These are phyloP conservation scores for Apiospora hydei DNA, from an alignment of 2,329 filamentous ascomycete genomes.

Conservation along the genomic window DNA sequence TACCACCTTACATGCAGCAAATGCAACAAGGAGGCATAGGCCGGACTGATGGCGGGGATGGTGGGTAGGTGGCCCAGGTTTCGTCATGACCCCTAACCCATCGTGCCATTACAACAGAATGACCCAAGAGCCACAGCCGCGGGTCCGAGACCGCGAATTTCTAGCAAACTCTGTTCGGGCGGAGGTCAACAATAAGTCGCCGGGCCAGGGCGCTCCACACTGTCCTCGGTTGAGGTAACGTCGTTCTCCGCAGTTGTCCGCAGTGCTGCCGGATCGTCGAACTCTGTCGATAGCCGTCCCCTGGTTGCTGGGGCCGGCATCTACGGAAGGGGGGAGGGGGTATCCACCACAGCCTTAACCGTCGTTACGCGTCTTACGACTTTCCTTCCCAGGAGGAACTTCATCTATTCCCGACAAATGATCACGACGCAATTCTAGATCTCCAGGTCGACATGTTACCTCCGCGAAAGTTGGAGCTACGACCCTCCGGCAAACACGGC, in stretches of 20 bases:
- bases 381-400: background rate
- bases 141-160: background rate
- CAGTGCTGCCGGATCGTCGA: background rate
- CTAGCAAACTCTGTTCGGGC: slow-evolving; percentile 4
- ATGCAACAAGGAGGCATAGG: background rate
- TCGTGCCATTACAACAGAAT: background rate
- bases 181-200: background rate
- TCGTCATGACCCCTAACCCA: slow-evolving; percentile 3
- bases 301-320: background rate
- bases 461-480: background rate
- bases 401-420: background rate
- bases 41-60: background rate
- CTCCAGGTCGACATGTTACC: background rate
- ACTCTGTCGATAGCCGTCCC: background rate
- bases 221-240: background rate
- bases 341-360: background rate
- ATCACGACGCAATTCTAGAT: background rate
- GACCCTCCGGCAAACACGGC: background rate
- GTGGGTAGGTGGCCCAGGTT: background rate
- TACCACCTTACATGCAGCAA: background rate
- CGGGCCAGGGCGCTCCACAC: background rate
- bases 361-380: background rate
- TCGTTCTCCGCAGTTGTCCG: background rate
- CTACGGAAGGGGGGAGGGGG: background rate
- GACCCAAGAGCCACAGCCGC: slow-evolving; percentile 7